Evolutionary conservation across 139 green algal species (phyloP).

Genomic region (Coccomyxa sp.): DNA sequence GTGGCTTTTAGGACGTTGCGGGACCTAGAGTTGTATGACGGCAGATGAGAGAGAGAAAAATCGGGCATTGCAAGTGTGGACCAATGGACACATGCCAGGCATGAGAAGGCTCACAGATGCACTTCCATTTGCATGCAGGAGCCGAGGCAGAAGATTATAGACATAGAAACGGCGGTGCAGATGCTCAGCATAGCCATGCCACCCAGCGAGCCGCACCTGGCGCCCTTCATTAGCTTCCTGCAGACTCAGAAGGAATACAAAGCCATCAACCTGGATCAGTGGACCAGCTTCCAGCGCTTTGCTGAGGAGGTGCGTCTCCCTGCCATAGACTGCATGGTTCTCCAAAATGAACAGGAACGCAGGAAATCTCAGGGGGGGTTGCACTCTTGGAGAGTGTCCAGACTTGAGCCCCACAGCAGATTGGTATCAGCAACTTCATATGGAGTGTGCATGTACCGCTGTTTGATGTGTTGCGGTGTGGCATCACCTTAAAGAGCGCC

Average conservation of each 20-base stretch:
- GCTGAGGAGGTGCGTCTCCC: slow-evolving; percentile 25
- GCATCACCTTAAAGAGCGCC: not conserved
- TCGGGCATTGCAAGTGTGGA: not conserved
- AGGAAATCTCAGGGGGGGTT: not conserved
- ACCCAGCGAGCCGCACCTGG: slow-evolving; percentile 12
- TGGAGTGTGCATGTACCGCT: not conserved
- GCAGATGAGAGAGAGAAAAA: not conserved
- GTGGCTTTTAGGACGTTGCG: too few species aligned
- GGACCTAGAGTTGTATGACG: not conserved
- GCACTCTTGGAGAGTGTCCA: not conserved
- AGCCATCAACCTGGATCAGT: slow-evolving; percentile 55
- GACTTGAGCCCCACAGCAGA: not conserved
- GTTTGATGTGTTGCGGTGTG: not conserved
- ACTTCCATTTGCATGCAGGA: slow-evolving; percentile 25
- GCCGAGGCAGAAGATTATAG: slow-evolving; percentile 45
- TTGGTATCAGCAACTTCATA: not conserved
- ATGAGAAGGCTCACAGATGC: not conserved
- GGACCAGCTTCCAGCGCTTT: slow-evolving; percentile 52
- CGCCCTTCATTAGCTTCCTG: slow-evolving; percentile 44
- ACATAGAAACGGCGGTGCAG: slow-evolving; percentile 39
- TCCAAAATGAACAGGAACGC: not conserved
- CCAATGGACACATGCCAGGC: not conserved
- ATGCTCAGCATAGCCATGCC: slow-evolving; percentile 53
- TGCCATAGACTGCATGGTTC: not conserved
- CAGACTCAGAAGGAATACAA: slow-evolving; percentile 51